Evolutionary conservation across 805 yeast species (phyloP).

Genomic region (Wickerhamiella azyma): DNA sequence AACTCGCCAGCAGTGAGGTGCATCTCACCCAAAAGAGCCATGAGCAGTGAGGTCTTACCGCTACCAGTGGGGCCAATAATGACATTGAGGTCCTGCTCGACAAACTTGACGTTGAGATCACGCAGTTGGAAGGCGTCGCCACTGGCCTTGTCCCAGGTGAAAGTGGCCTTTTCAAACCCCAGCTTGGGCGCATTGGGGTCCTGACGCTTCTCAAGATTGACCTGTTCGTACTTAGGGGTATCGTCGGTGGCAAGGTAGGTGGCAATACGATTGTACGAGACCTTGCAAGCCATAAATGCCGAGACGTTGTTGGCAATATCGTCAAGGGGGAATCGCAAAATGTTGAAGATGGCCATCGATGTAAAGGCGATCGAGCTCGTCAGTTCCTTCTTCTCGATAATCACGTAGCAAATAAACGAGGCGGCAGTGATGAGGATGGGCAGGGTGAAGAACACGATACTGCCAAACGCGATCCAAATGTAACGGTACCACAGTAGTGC

Average conservation of each 20-base stretch:
- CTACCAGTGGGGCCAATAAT: conserved; percentile 90
- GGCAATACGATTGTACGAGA: conserved; percentile 77
- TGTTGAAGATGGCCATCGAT: conserved; percentile 70
- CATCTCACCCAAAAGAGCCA: conserved; percentile 95
- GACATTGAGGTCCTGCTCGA: conserved; percentile 67
- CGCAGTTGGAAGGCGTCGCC: conserved; percentile 47
- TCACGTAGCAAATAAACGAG: conserved; percentile 71
- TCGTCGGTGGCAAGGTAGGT: conserved; percentile 73
- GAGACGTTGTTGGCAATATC: conserved; percentile 83
- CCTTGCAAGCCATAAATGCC: conserved; percentile 80
- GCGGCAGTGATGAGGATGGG: conserved; percentile 72
- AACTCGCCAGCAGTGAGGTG: conserved; percentile 54
- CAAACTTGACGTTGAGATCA: conserved; percentile 57
- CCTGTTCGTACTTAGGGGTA: conserved; percentile 74
- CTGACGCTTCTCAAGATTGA: conserved; percentile 31
- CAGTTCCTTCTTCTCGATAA: conserved; percentile 51
- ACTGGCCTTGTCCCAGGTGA: conserved; percentile 42
- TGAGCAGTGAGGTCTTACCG: conserved; percentile 81
- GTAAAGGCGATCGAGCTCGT: conserved; percentile 94
- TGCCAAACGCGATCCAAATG: conserved; percentile 50
- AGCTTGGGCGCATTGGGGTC: conserved; percentile 24
- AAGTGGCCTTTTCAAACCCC: conserved; percentile 64
- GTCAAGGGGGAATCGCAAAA: conserved; percentile 78
- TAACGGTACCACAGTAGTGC: conserved; percentile 42
- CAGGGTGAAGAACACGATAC: conserved; percentile 64